Evolutionary conservation across 345 rosid genomes (phyloP), one percentile per base, ranked within the genome.

Genomic region (Melaleuca quinquenervia): DNA sequence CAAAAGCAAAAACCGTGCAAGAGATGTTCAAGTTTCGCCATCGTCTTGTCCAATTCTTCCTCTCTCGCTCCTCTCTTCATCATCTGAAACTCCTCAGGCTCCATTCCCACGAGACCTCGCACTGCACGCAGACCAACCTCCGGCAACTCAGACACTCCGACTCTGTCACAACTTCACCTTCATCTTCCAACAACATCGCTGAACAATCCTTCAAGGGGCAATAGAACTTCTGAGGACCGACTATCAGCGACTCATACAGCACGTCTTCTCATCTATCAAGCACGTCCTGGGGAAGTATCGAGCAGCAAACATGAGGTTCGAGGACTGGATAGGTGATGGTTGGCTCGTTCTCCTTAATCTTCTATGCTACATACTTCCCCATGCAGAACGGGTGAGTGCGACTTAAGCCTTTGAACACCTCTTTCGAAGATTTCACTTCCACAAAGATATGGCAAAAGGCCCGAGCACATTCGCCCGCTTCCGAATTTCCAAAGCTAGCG

Each of bases 141-240:
- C 85, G 83, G 83, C 93, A 91, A 83, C 22, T 24, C 8, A 88
- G 90, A 52, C 92, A 91, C 80, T 85, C 87, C 0, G 88, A 56
- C 22, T 53, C 24, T 6, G 52, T 85, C 26, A 53, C 78, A 44
- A 44, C 10, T 32, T 82, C 49, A 24, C 55, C 86, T 14, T 86
- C 90, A 44, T 92, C 90, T 7, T 86, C 70, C 44, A 91, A 86
- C 80, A 88, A 8, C 86, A 89, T 0, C 8, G 87, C 90, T 7
- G 87, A 88, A 13, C 91, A 92, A 78, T 87, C 92, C 89, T 87
- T 91, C 6, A 53, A 91, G 6, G 94, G 92, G 84, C 94, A 93
- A 64, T 90, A 91, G 84, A 88, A 83, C 5, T 74, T 90, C 45
- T 54, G 83, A 2, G 83, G 83, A 5, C 58, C 85, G 1, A 70